Conservation (phyloP, 2,329 filamentous ascomycete genomes). For the Phialophora tarda region DNA sequence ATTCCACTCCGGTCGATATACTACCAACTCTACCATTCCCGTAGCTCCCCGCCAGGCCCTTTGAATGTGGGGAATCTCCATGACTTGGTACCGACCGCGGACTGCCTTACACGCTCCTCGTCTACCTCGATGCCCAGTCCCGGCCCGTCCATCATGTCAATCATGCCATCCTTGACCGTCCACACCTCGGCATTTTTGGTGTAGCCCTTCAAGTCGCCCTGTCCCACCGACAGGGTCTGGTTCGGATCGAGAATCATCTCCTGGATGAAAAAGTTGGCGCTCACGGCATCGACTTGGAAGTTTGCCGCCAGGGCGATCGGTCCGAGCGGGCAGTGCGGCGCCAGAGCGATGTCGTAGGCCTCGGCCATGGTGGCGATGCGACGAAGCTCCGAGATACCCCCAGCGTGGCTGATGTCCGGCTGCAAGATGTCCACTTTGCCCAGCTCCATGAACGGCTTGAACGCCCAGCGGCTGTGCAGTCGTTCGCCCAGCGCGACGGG, state of each 20-base stretch:
- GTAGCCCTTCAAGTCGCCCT: conserved; percentile 18
- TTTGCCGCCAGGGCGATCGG: conserved; percentile 16
- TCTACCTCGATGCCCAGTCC: conserved; percentile 18
- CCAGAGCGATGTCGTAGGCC: conserved; percentile 18
- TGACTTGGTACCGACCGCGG: conserved; percentile 17
- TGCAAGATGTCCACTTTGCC: conserved; percentile 18
- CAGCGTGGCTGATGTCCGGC: conserved; percentile 19
- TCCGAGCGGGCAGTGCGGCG: conserved; percentile 18
- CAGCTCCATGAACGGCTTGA: conserved; percentile 19
- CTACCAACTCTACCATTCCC: conserved; percentile 15
- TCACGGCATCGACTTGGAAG: conserved; percentile 15
- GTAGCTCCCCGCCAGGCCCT: conserved; percentile 14
- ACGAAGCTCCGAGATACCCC: conserved; percentile 16
- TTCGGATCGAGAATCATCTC: conserved; percentile 17
- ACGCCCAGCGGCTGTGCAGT: conserved; percentile 16
- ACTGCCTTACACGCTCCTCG: conserved; percentile 15
- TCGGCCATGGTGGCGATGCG: conserved; percentile 19
- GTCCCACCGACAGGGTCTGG: conserved; percentile 15
- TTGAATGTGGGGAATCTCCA: conserved; percentile 17
- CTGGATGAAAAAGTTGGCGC: conserved; percentile 19
- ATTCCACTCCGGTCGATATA: conserved; percentile 11
- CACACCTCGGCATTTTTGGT: conserved; percentile 15
- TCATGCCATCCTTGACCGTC: conserved; percentile 15
- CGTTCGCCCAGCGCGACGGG: conserved; percentile 17
- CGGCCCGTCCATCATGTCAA: conserved; percentile 19